These are phyloP conservation scores for Entomortierella beljakovae DNA, from an alignment of 192 early-diverging fungal species.

Conservation along the genomic window DNA sequence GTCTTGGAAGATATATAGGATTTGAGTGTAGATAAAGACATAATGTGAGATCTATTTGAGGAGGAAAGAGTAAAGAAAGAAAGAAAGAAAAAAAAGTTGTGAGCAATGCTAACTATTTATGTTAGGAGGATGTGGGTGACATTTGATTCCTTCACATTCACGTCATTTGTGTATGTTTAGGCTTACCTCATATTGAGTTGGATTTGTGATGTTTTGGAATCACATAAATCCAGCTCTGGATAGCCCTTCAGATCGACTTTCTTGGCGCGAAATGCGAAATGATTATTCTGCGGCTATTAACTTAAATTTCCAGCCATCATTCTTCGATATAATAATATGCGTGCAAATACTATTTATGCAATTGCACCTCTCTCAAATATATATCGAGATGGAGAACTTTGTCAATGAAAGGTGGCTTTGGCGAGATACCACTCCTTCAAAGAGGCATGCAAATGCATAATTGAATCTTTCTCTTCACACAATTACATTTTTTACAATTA, in stretches of 20 bases:
- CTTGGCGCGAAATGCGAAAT: not conserved
- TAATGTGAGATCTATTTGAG: not conserved
- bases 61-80: not conserved
- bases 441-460: no score
- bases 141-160: not conserved
- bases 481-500: no score
- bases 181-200: slow-evolving; percentile 1
- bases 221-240: not conserved
- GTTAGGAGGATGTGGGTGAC: not conserved
- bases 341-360: no score
- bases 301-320: no score
- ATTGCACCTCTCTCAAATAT: no score
- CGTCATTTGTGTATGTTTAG: not conserved
- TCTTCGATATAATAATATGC: no score
- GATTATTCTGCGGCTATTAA: no score
- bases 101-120: not conserved
- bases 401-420: no score
- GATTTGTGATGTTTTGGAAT: no score
- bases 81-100: not conserved
- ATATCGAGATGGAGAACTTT: no score
- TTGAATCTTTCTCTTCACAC: no score
- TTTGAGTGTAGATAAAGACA: not conserved
- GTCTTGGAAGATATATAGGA: not conserved
- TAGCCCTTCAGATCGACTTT: not conserved
- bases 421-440: no score